These are phyloP conservation scores for Favolaschia claudopus DNA, from an alignment of 768 basidiomycete genomes.

Conservation along the genomic window DNA sequence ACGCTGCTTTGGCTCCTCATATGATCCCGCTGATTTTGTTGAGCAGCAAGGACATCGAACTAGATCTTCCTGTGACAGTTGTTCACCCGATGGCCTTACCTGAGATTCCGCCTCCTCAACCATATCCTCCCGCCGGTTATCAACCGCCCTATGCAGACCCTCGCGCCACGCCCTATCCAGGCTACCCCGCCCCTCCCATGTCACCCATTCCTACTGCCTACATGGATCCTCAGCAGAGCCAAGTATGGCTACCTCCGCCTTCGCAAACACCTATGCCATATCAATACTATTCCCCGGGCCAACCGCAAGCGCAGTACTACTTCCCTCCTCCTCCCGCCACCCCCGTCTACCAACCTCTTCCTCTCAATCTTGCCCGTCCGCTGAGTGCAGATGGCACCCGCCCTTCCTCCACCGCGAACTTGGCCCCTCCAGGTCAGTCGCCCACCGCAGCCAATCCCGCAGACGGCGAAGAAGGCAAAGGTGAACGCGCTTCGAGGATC, in stretches of 20 bases:
- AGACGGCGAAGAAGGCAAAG: conserved; percentile 64
- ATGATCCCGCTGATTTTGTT: conserved; percentile 4
- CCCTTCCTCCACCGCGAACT: not conserved
- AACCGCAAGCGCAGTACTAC: conserved; percentile 43
- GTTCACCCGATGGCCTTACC: conserved; percentile 71
- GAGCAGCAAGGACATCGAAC: conserved; percentile 71
- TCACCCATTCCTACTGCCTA: conserved; percentile 48
- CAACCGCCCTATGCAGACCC: conserved; percentile 27
- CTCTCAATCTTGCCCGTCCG: conserved; percentile 32
- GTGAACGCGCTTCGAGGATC: conserved; percentile 64
- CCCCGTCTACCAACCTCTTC: conserved; percentile 26
- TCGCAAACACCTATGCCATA: conserved; percentile 39
- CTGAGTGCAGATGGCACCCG: conserved; percentile 34
- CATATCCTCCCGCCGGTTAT: conserved; percentile 30
- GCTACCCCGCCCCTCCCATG: conserved; percentile 43
- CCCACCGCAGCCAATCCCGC: conserved; percentile 32
- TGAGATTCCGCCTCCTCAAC: conserved; percentile 37
- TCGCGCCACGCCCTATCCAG: conserved; percentile 41
- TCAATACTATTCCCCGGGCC: conserved; percentile 37
- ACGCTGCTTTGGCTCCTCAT: not conserved
- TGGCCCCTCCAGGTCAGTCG: conserved; percentile 27
- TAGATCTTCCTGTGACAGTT: conserved; percentile 70
- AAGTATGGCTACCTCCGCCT: conserved; percentile 59
- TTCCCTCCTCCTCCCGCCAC: conserved; percentile 38
- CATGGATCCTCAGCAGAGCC: conserved; percentile 48